Percentiles rank a stretch among this genome's conserved stretches.
Conservation (phyloP, 2,329 filamentous ascomycete genomes). For the Aspergillus costaricaensis region DNA sequence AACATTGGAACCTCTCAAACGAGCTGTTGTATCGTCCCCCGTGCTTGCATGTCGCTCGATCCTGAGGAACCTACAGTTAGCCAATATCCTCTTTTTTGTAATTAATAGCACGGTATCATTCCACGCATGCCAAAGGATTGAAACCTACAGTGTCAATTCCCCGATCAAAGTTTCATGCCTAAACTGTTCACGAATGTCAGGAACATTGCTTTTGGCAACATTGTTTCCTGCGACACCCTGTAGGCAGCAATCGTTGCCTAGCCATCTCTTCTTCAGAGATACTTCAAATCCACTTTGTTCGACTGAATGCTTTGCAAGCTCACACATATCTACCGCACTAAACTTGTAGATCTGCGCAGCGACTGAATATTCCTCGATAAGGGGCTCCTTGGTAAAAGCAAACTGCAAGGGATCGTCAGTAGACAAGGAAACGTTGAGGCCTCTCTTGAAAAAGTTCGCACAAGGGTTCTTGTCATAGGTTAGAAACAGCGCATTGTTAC, state of each 20-base stretch:
- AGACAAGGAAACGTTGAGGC: conserved; percentile 91
- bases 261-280: conserved; percentile 85
- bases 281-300: conserved; percentile 92
- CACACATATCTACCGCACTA: conserved; percentile 96
- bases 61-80: background rate
- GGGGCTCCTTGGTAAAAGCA: conserved; percentile 94
- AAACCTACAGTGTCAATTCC: conserved; percentile 75
- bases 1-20: background rate
- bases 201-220: conserved; percentile 95
- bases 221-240: conserved; percentile 83
- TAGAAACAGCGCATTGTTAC: conserved; percentile 95
- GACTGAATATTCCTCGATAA: conserved; percentile 98
- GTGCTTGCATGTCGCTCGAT: background rate
- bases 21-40: background rate
- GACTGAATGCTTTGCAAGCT: conserved; percentile 94
- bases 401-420: conserved; percentile 98
- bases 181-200: conserved; percentile 87
- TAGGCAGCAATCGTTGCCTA: conserved; percentile 74
- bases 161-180: conserved; percentile 81
- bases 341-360: conserved; percentile 99
- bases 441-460: conserved; percentile 90
- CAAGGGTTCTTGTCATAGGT: conserved; percentile 98
- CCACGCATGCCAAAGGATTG: background rate
- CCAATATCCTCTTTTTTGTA: background rate
- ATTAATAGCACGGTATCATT: background rate